Evolutionary conservation across 106 monocot genomes (phyloP), one percentile per base, ranked within the genome.

Genomic region (Dendrobium huoshanense): DNA sequence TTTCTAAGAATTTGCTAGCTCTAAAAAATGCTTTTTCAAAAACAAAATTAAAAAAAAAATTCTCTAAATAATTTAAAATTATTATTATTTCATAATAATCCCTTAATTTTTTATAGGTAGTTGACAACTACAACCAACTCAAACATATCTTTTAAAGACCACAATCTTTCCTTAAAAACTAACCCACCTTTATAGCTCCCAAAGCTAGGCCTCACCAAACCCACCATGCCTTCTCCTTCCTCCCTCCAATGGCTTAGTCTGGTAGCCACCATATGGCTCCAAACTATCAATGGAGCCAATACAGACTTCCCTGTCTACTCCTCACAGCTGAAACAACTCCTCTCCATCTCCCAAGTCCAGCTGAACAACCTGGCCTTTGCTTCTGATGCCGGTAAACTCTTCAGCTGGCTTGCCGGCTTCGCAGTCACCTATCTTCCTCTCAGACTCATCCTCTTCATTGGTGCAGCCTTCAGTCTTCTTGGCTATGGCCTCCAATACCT

Each of bases 401-500:
- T 95, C 49, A 92, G 88, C 33, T 92, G 88, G 88, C 61, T 86
- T 43, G 85, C 95, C 9, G 95, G 95, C n/a, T 6, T 95, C 16
- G 95, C 95, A 3, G 85, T 85, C 5, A 70, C 79, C 75, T 83
- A 84, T 55, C 87, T 96, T 45, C 95, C 93, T 7, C 88, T 91
- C 15, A 84, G 84, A 81, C 27, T 81, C 3, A 86, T 96, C 13
- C 89, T 89, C 2, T 48, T 91, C n/a, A 74, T 85, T 45, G 96
- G 91, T 43, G 83, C 96, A 10, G 17, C 75, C 55, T 80, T 93
- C 33, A 90, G 93, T 16, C 77, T 96, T 0, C 45, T 96, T 4
- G 96, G 96, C 3, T 96, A 90, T 27, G 96, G 96, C 7, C 61
- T 96, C 0, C 96, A 93, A 84, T 96, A 67, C 55, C 89, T 96